Base-by-base conservation (phyloP, 306 rosid genomes). In the Vigna unguiculata region DNA sequence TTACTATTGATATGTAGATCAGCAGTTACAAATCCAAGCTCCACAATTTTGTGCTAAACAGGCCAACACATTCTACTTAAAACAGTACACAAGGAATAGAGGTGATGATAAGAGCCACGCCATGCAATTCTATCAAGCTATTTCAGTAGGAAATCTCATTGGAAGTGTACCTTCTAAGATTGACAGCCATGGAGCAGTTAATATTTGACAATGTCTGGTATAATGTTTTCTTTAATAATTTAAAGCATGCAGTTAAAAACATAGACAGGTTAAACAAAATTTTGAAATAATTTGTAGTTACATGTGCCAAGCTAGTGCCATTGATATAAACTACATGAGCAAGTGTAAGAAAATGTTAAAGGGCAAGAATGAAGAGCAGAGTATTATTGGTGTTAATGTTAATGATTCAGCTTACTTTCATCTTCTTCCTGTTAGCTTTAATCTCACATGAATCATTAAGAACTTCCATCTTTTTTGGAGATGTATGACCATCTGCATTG, bases 391-490 rank as follows among this genome's bases (percentile, higher is more conserved):
- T 19, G 11, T 41, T 34, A 20, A 32, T 49, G 14, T 41, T 71
- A 47, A 77, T 16, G 47, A 25, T 49, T 48, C 49, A 28, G 49
- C 72, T 68, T 86, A 92, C 99, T 92, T 92, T 96, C 87, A 85
- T 79, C 84, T 96, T 96, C 90, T 87, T 96, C 84, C 90, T 82
- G 81, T 78, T 85, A 79, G 88, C 84, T 88, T 83, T 91, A 53
- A 57, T 58, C 79, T 80, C 77, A 40, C 79, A 66, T 5, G 86
- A 69, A 82, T 82, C 80, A 54, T 40, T 64, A n/a, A 45, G 77
- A 69, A 77, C 84, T 1, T 83, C 82, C 30, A 78, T 74, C 84
- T 86, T 87, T 40, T 79, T 83, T 20, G 78, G 76, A 75, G 79
- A 79, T 80, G 84, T 67, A 73, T 82, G 63, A 24, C 32, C 81